Evolutionary conservation across 441 rosid species (phyloP).

Genomic region (Euphorbia celastroides): DNA sequence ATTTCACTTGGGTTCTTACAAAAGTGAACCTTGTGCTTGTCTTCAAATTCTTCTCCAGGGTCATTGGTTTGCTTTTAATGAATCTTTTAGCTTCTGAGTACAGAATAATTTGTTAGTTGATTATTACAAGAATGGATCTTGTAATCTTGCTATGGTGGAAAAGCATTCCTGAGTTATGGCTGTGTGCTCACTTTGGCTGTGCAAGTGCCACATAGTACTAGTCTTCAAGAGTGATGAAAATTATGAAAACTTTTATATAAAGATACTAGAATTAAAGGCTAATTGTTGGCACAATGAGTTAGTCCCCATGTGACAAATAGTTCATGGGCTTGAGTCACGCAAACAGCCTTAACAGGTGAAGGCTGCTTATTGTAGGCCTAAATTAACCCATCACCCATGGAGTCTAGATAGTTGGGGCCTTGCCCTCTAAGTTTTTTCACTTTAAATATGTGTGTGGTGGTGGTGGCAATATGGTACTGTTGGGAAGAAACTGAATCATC

Average conservation of each 20-base stretch:
- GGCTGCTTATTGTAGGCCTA: neutral
- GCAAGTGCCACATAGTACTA: neutral
- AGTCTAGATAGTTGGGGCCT: neutral
- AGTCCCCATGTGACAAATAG: neutral
- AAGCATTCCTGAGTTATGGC: neutral
- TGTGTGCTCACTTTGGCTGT: neutral
- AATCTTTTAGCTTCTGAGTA: neutral
- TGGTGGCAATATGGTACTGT: neutral
- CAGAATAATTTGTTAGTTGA: neutral
- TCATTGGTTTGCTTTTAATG: neutral
- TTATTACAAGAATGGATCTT: neutral
- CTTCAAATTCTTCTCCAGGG: neutral
- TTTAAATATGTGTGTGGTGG: neutral
- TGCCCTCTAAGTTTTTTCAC: neutral
- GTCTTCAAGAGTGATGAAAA: neutral
- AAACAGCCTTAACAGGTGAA: neutral
- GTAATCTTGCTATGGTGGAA: neutral
- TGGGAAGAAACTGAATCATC: neutral
- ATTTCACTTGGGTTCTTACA: neutral
- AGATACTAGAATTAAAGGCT: neutral
- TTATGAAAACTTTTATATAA: neutral
- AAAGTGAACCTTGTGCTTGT: neutral
- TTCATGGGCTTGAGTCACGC: neutral
- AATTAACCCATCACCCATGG: neutral
- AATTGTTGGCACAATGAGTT: neutral